Evolutionary conservation across 768 basidiomycete genomes (phyloP).

Genomic region (Lenzites betulinus): DNA sequence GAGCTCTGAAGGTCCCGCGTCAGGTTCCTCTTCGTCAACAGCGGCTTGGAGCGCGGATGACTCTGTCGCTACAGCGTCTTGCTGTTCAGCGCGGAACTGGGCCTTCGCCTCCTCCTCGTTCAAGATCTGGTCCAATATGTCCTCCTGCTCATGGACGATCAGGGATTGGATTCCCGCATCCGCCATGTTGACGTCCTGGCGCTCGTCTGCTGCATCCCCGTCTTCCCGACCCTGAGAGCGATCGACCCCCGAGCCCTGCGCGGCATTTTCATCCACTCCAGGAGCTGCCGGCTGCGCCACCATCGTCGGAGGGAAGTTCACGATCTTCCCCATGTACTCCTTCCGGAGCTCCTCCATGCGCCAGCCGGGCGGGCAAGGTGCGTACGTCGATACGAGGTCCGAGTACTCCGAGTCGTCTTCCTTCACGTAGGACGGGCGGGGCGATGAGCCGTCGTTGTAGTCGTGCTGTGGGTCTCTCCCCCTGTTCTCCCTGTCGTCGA

Average conservation of each 20-base stretch:
- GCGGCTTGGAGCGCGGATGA: background rate
- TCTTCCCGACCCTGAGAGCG: background rate
- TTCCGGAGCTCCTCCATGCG: background rate
- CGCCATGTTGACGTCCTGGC: background rate
- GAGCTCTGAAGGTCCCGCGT: background rate
- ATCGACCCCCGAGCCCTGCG: background rate
- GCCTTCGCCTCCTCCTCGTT: background rate
- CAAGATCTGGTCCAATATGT: background rate
- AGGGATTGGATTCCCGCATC: background rate
- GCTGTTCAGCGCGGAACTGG: no score
- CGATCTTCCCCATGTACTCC: background rate
- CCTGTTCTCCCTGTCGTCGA: no score
- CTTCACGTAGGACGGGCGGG: background rate
- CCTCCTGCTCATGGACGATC: background rate
- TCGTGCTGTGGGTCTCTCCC: background rate
- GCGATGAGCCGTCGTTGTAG: background rate
- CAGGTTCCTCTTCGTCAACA: background rate
- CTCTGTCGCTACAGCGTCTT: no score
- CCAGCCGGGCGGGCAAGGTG: background rate
- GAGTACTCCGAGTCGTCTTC: background rate
- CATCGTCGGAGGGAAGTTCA: no score
- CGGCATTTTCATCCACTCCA: background rate
- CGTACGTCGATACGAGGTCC: background rate
- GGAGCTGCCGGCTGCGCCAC: background rate
- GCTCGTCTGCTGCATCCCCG: background rate